Evolutionary conservation across 1,139 yeast species (phyloP).

Genomic region (Chernovozyma sophiae-reginae): DNA sequence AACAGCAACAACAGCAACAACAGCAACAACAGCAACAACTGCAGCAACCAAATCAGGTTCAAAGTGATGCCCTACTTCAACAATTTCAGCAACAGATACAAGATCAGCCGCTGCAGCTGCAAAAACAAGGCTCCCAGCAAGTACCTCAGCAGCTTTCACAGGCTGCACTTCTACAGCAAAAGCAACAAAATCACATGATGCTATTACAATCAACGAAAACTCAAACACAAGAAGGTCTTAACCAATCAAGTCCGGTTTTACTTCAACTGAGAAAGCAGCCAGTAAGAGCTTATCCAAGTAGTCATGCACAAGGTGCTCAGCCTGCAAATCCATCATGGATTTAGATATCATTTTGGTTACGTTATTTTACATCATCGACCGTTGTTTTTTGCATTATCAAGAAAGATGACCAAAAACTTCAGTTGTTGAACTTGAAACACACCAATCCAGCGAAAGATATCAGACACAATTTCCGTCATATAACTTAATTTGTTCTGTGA

Average conservation of each 20-base stretch:
- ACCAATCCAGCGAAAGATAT: too few species aligned
- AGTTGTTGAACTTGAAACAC: too few species aligned
- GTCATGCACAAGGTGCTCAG: background rate
- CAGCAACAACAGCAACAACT: constrained; percentile 11
- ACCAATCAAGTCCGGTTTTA: constrained; percentile 4
- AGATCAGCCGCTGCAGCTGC: too few species aligned
- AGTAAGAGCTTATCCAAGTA: constrained; percentile 2
- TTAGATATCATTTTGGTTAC: too few species aligned
- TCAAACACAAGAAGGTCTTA: constrained; percentile 1
- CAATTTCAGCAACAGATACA: constrained; percentile 12
- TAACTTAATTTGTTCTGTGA: too few species aligned
- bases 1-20: constrained; percentile 23
- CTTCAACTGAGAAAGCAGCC: constrained; percentile 5
- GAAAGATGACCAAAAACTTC: too few species aligned
- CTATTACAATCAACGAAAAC: constrained; percentile 6
- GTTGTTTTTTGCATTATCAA: too few species aligned
- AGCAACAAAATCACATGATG: constrained; percentile 7
- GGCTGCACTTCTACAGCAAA: constrained; percentile 5
- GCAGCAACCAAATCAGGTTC: constrained; percentile 7
- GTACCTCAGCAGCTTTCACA: constrained; percentile 9
- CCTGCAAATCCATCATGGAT: constrained; percentile 3
- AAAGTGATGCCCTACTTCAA: constrained; percentile 9
- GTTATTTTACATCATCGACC: too few species aligned
- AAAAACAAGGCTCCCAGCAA: constrained; percentile 5
- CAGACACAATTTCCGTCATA: too few species aligned